Evolutionary conservation across 179 eudicot genomes (phyloP).

Genomic region (Gypsophila paniculata): DNA sequence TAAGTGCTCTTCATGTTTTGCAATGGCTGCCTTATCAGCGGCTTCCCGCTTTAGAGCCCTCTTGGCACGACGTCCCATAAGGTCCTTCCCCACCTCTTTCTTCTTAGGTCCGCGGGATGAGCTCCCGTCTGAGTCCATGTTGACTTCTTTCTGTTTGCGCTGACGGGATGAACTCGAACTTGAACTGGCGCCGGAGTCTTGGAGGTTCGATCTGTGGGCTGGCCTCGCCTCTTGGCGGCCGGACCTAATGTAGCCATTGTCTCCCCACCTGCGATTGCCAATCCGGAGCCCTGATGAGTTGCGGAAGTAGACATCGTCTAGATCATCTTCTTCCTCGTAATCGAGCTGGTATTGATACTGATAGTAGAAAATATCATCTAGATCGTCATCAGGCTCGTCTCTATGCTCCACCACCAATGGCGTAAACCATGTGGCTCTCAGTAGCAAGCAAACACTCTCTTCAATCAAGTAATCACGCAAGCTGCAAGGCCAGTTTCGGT

Average conservation of each 20-base stretch:
- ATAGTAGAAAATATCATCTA: slow-evolving; percentile 40
- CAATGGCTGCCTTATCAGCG: slow-evolving; percentile 87
- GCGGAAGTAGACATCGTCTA: slow-evolving; percentile 51
- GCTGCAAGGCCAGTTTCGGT: slow-evolving; percentile 36
- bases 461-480: slow-evolving; percentile 79
- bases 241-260: slow-evolving; percentile 64
- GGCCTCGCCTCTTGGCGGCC: slow-evolving; percentile 86
- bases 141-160: slow-evolving; percentile 53
- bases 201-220: slow-evolving; percentile 30
- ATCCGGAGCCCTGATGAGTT: slow-evolving; percentile 57
- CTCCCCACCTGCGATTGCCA: slow-evolving; percentile 91
- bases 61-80: slow-evolving; percentile 79
- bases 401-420: slow-evolving; percentile 59
- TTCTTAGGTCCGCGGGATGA: slow-evolving; percentile 56
- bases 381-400: slow-evolving; percentile 46
- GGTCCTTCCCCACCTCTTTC: slow-evolving; percentile 48
- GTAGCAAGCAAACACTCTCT: slow-evolving; percentile 89
- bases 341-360: slow-evolving; percentile 47
- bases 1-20: slow-evolving; percentile 71
- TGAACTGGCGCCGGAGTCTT: slow-evolving; percentile 5
- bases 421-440: slow-evolving; percentile 80
- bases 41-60: slow-evolving; percentile 92
- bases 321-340: slow-evolving; percentile 53
- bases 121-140: slow-evolving; percentile 39
- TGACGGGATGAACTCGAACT: slow-evolving; percentile 59